phyloP scores from a whole-genome alignment of 306 rosid species.

The Fragaria ananassa region DNA sequence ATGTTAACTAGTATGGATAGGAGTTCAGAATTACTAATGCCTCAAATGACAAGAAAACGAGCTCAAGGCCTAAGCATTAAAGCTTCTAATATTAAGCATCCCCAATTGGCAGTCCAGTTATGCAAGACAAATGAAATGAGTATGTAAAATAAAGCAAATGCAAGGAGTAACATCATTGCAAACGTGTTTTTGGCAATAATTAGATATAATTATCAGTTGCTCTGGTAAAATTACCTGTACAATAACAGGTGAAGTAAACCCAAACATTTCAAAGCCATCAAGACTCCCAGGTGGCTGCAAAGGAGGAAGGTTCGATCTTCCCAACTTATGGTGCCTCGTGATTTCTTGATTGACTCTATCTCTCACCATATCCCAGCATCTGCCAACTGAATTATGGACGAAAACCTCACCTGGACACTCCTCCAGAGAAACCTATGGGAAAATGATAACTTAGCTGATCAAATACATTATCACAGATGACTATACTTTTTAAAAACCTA shows the following conservation, averaged over 20 bases:
- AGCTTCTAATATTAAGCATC: background rate
- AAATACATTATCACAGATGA: background rate
- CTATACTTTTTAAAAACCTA: background rate
- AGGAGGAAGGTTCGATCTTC: constrained; percentile 81
- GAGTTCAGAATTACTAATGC: background rate
- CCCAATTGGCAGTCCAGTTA: background rate
- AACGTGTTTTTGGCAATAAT: background rate
- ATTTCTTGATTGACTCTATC: constrained; percentile 94
- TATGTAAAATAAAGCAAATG: background rate
- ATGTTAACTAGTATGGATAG: background rate
- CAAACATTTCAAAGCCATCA: constrained; percentile 98
- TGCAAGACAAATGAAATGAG: background rate
- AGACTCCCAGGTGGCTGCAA: constrained; percentile 98
- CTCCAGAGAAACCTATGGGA: constrained; percentile 75
- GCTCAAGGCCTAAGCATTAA: background rate
- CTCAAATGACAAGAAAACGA: background rate
- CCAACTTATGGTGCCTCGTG: constrained; percentile 76
- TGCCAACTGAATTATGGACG: constrained; percentile 62
- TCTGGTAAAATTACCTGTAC: constrained; percentile 69
- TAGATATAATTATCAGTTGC: background rate
- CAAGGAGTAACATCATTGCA: background rate
- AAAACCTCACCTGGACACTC: constrained; percentile 69
- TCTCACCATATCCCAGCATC: constrained; percentile 96
- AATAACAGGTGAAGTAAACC: constrained; percentile 90
- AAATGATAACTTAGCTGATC: constrained; percentile 8